Evolutionary conservation across 805 yeast genomes (phyloP), one percentile per base, ranked within the genome.

Genomic region (Blastobotrys peoriensis): DNA sequence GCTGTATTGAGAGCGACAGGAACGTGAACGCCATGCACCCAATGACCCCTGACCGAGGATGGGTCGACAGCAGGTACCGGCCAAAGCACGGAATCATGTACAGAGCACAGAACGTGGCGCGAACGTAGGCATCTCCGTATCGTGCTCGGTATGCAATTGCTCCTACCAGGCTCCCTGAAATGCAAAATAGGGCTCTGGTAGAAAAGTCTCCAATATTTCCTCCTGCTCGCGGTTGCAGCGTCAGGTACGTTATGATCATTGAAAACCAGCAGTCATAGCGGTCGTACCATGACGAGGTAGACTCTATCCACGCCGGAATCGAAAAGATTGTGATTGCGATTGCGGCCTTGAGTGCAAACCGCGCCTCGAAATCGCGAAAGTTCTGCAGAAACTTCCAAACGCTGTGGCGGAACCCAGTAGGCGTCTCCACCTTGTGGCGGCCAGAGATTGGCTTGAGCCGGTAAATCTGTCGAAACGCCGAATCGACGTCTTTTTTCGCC

Each of bases 151-250:
- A 61, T 0, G 73, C 69, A 10, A 73, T 67, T 65, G 76, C 74
- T 0, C 73, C 78, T 70, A 74, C 70, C 46, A 73, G 66, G 8
- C 67, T 61, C 2, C 75, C 75, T n/a, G 63, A 21, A 5, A 72
- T 40, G 46, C 70, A 66, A 33, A 64, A 64, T 0, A 56, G 10
- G 0, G 65, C 17, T 49, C 76, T 58, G n/a, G 62, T 59, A 2
- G 52, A 20, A 3, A 61, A 43, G 38, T 61, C 63, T 10, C 42
- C 44, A 18, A 52, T 41, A 37, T 54, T 61, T 13, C 64, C 64
- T 13, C 55, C 55, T 1, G 55, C 62, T 28, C 70, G 65, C 21
- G 75, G 71, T 49, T 73, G 71, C 3, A 67, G 57, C 27, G 70
- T 51, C 25, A 66, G 52, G 43, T 64, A 68, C 19, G 70, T 60